Evolutionary conservation across 2,329 filamentous ascomycete genomes (phyloP), one percentile per base, ranked within the genome.

Genomic region (Didymella exigua): DNA sequence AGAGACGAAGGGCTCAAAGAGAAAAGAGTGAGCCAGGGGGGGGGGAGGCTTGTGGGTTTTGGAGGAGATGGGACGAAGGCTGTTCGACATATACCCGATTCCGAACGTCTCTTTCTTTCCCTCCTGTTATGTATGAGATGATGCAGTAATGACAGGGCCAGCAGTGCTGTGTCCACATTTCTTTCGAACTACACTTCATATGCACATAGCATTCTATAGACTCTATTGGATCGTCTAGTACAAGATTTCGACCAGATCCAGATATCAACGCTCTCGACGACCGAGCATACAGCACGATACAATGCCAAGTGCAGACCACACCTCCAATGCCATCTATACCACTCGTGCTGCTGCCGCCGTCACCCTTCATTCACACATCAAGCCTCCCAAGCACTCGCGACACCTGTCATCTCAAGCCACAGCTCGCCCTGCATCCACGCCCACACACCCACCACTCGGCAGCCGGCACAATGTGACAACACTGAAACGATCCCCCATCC

Each of bases 21-120:
- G 13, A 21, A 7, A 30, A 5, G 33, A 14, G 43, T 38, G 38
- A 34, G 54, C 10, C 14, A 30, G 44, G 34, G 48, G 36, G 29
- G 34, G 48, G 36, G 29, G 36, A 43, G 43, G 36, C n/a, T 33
- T 45, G 46, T 51, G 58, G 54, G 56, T 62, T 68, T 66, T 62
- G 59, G 47, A 61, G 61, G 61, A 60, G 60, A 52, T 43, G 53
- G 52, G 56, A 52, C 26, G 48, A 38, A 44, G 43, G 45, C 44
- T 24, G 50, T 58, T 47, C 29, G 24, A 49, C 56, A 37, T 50
- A 59, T 58, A 48, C 44, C 53, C 57, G 61, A 64, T 65, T 51
- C 26, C 53, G 56, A 63, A 56, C 52, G 49, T 59, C 60, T 66
- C 60, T 64, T 60, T 58, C 54, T 61, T 63, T 66, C 56, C 55